phyloP scores from a whole-genome alignment of 2,329 filamentous ascomycete genomes.

The Trichoderma sp. region DNA sequence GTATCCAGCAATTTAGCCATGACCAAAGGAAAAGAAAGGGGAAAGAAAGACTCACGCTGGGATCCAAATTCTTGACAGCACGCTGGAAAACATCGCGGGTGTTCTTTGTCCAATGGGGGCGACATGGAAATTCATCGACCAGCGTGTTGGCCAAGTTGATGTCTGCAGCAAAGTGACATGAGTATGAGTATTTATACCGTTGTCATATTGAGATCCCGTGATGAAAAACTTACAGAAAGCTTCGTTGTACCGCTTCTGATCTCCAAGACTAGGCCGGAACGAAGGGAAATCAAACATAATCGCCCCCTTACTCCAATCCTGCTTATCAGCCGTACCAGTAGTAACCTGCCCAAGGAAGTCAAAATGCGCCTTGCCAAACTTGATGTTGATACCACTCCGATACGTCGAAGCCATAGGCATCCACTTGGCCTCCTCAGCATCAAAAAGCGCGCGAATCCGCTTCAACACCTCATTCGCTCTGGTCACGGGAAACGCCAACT shows the following conservation, averaged over 20 bases:
- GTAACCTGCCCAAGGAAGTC: slow-evolving; percentile 51
- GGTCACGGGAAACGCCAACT: slow-evolving; percentile 52
- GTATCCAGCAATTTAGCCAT: background rate
- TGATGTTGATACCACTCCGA: slow-evolving; percentile 52
- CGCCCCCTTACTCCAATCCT: slow-evolving; percentile 46
- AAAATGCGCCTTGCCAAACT: slow-evolving; percentile 49
- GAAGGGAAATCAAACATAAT: slow-evolving; percentile 56
- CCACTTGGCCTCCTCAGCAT: slow-evolving; percentile 44
- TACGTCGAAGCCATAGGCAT: slow-evolving; percentile 50
- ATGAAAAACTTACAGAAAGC: slow-evolving; percentile 43
- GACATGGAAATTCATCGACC: slow-evolving; percentile 49
- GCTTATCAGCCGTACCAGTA: slow-evolving; percentile 46
- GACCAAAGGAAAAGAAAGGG: background rate
- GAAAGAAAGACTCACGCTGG: slow-evolving; percentile 33
- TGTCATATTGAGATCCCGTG: background rate
- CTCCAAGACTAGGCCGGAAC: slow-evolving; percentile 45
- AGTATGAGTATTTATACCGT: background rate
- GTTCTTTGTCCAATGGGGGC: slow-evolving; percentile 56
- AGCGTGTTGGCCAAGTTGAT: slow-evolving; percentile 45
- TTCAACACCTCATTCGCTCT: slow-evolving; percentile 48
- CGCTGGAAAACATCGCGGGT: slow-evolving; percentile 47
- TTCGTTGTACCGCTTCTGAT: slow-evolving; percentile 49
- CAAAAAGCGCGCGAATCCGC: slow-evolving; percentile 48
- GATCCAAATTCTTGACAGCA: slow-evolving; percentile 47
- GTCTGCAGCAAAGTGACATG: slow-evolving; percentile 29